phyloP scores from a whole-genome alignment of 306 rosid species.

The Cucurbita ficifolia region DNA sequence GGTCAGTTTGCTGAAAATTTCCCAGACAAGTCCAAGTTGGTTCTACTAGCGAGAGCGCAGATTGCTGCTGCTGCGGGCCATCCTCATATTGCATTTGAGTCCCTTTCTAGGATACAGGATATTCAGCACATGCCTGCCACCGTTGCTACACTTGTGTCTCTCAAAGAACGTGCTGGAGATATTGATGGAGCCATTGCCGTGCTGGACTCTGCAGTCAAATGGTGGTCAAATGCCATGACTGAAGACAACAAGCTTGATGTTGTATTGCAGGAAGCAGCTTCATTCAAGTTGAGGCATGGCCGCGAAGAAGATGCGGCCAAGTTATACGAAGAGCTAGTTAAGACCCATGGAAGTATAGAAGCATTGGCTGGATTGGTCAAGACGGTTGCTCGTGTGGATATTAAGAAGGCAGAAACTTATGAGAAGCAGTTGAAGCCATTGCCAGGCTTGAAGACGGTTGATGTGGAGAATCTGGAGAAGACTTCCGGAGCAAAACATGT shows the following conservation, averaged over 20 bases:
- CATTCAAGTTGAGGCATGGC: slow-evolving; percentile 77
- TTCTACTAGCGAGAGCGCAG: slow-evolving; percentile 78
- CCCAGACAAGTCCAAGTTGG: slow-evolving; percentile 60
- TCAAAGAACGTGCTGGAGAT: slow-evolving; percentile 82
- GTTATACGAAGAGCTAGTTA: slow-evolving; percentile 77
- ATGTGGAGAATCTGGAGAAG: slow-evolving; percentile 76
- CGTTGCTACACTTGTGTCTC: slow-evolving; percentile 82
- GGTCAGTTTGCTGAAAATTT: slow-evolving; percentile 59
- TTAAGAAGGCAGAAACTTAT: slow-evolving; percentile 74
- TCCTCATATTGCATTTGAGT: slow-evolving; percentile 79
- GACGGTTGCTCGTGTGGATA: slow-evolving; percentile 68
- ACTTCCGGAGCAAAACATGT: slow-evolving; percentile 72
- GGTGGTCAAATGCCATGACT: slow-evolving; percentile 90
- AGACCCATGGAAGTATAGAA: slow-evolving; percentile 68
- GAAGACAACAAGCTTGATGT: slow-evolving; percentile 68
- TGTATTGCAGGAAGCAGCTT: slow-evolving; percentile 84
- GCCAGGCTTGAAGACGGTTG: slow-evolving; percentile 66
- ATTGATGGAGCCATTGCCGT: slow-evolving; percentile 77
- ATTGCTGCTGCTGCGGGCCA: slow-evolving; percentile 88
- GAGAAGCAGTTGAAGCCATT: slow-evolving; percentile 70
- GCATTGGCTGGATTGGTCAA: slow-evolving; percentile 76
- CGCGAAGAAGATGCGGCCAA: slow-evolving; percentile 64
- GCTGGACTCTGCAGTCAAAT: slow-evolving; percentile 74
- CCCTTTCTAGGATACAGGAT: slow-evolving; percentile 62
- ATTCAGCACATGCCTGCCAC: slow-evolving; percentile 93